Evolutionary conservation across 1,284 basidiomycete species (phyloP).

Genomic region (Inonotus obliquus): DNA sequence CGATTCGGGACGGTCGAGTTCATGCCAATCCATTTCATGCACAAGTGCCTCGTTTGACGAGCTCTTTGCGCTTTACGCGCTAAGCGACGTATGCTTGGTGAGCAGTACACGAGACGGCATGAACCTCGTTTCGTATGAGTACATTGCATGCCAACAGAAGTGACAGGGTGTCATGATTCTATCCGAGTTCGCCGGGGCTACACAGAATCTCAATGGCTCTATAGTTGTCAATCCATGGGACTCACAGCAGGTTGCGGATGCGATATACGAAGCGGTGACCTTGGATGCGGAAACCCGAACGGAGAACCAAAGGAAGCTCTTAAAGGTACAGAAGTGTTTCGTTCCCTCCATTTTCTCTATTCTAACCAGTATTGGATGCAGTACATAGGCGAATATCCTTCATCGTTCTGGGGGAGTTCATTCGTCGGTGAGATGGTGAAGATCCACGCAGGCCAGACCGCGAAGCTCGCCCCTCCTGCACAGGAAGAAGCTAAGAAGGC

Average conservation of each 20-base stretch:
- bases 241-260: slow-evolving; percentile 91
- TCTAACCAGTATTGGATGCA: slow-evolving; percentile 18
- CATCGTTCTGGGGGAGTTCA: slow-evolving; percentile 88
- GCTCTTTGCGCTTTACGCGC: slow-evolving; percentile 92
- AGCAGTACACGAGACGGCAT: slow-evolving; percentile 96
- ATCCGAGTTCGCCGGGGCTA: slow-evolving; percentile 97
- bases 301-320: slow-evolving; percentile 93
- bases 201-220: slow-evolving; percentile 91
- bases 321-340: slow-evolving; percentile 52
- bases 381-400: slow-evolving; percentile 92
- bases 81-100: slow-evolving; percentile 95
- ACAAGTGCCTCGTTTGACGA: slow-evolving; percentile 96
- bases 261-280: slow-evolving; percentile 91
- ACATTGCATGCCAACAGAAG: slow-evolving; percentile 92
- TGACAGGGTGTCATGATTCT: slow-evolving; percentile 96
- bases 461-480: slow-evolving; percentile 2
- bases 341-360: slow-evolving; percentile 3
- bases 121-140: slow-evolving; percentile 99
- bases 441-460: slow-evolving; percentile 28
- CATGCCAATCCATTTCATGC: slow-evolving; percentile 99
- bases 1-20: slow-evolving; percentile 98
- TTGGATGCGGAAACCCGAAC: slow-evolving; percentile 78
- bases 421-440: slow-evolving; percentile 83
- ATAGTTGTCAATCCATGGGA: slow-evolving; percentile 97
- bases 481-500: slow-evolving; percentile 11